Base-by-base conservation (phyloP, 805 yeast genomes). In the Suhomyces faveliae region DNA sequence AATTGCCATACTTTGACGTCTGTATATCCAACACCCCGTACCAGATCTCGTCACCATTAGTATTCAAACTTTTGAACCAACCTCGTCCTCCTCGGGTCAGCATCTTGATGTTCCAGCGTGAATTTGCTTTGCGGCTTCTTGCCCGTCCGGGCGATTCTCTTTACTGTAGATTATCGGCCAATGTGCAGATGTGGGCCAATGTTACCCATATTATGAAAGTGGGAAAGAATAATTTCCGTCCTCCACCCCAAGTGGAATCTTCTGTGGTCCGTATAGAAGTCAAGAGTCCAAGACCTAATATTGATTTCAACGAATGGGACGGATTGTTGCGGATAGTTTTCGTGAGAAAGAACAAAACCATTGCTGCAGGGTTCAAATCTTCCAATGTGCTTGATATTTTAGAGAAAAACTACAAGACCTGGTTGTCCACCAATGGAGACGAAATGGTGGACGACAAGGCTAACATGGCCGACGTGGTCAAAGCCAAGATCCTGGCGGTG, bases 131-230 rank as follows among this genome's bases (percentile, higher is more conserved):
- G 70, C 84, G 97, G 60, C 73, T 94, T 47, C 75, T 94, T 45
- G 99, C 99, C 1, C 81, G 96, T 57, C 98, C 99, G 0, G 99
- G 99, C n/a, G 98, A 94, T 58, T 68, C 89, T 1, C 74, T 94
- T 35, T 94, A 92, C 72, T 90, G 97, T 68, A 80, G 99, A 61
- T 76, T 94, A 46, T 86, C 96, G 25, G 98, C 96, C 24, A 94
- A 94, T 62, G 98, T 94, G 1, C 99, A 94, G 63, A 92, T 94
- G 98, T 94, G 98, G 97, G 97, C 97, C n/a, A 89, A 89, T 55
- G 97, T 94, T 12, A 90, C 96, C 6, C 99, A 94, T 66, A 88
- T 94, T 46, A 94, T 94, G 99, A 94, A 94, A 68, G 99, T 94
- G 24, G 98, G 98, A 20, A 87, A 84, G 63, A 94, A 94, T 64